Evolutionary conservation across 441 rosid species (phyloP).

Genomic region (Corymbia citriodora): DNA sequence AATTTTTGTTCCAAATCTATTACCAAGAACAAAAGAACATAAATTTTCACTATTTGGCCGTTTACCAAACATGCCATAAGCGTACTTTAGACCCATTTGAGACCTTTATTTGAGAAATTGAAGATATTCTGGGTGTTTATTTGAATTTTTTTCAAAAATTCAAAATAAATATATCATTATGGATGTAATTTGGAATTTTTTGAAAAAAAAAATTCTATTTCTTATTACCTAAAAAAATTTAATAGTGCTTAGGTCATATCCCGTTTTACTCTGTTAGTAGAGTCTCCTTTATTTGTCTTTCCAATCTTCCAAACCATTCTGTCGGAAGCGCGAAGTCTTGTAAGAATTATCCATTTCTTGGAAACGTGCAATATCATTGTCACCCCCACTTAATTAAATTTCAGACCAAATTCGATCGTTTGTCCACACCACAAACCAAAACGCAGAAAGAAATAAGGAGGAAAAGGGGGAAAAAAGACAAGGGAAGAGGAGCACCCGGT

Average conservation of each 20-base stretch:
- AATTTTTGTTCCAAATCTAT: too few species aligned
- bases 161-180: too few species aligned
- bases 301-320: neutral
- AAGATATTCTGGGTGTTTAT: accelerated
- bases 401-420: neutral
- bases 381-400: neutral
- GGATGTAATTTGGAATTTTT: too few species aligned
- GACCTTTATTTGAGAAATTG: too few species aligned
- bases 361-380: neutral
- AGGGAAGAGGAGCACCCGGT: neutral
- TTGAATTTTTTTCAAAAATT: accelerated
- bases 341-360: neutral
- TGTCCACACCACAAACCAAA: neutral
- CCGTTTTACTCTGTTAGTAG: neutral
- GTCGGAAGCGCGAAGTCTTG: neutral
- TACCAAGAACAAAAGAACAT: too few species aligned
- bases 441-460: neutral
- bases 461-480: neutral
- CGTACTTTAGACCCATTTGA: too few species aligned
- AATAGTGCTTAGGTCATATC: neutral
- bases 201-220: too few species aligned
- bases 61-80: too few species aligned
- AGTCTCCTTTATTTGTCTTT: neutral
- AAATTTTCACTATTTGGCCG: too few species aligned
- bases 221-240: neutral